phyloP scores from a whole-genome alignment of 2,329 filamentous ascomycete species.

The Monosporascus sp. region DNA sequence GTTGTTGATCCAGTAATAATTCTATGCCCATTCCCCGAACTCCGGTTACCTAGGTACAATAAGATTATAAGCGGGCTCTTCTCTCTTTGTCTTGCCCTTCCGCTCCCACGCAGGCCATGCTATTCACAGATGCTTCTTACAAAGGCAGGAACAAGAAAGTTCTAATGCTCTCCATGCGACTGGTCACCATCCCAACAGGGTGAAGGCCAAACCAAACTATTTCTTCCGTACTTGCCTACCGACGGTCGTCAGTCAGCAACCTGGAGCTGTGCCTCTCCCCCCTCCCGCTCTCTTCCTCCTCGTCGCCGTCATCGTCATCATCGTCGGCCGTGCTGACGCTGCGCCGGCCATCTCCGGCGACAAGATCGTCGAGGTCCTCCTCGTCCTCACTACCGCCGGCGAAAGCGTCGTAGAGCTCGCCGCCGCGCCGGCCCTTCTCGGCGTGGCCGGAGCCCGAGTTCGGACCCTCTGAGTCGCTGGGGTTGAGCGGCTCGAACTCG shows the following conservation, averaged over 20 bases:
- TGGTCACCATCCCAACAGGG: too few species aligned
- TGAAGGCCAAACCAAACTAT: background rate
- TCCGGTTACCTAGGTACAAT: too few species aligned
- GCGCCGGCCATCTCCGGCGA: constrained; percentile 18
- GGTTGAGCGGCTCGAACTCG: constrained; percentile 89
- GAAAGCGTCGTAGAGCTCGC: constrained; percentile 96
- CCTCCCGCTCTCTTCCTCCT: background rate
- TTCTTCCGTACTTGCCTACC: constrained; percentile 3
- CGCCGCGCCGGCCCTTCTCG: constrained; percentile 58
- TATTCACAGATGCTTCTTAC: too few species aligned
- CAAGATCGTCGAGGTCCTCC: constrained; percentile 51
- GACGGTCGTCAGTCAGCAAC: constrained; percentile 8
- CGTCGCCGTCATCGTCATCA: constrained; percentile 11
- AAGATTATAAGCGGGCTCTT: too few species aligned
- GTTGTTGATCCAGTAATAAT: too few species aligned
- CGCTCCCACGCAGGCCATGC: too few species aligned
- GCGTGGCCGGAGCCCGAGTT: constrained; percentile 39
- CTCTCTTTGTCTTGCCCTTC: too few species aligned
- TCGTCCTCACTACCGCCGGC: constrained; percentile 80
- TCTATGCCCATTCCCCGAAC: too few species aligned
- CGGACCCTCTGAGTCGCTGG: constrained; percentile 63
- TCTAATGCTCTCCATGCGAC: too few species aligned
- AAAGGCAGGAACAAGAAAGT: too few species aligned
- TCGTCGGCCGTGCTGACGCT: constrained; percentile 33
- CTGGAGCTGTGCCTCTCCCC: constrained; percentile 13